These are phyloP conservation scores for Amanita exitialis DNA, from an alignment of 768 basidiomycete species.

Conservation along the genomic window DNA sequence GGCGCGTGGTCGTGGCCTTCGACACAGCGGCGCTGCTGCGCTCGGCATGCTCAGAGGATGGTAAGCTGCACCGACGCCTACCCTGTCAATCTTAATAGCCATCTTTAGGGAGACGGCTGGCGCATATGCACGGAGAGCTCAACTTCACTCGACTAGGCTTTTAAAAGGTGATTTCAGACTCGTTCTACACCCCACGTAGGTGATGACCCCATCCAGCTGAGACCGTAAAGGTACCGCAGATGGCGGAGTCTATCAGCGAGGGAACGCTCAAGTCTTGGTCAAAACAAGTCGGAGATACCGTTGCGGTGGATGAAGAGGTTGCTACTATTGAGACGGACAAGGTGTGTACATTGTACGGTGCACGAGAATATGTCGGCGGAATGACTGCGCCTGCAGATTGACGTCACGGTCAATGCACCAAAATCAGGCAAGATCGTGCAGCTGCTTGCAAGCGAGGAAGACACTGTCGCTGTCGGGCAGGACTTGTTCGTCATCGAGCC, in stretches of 20 bases:
- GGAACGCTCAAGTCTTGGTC: conserved; percentile 93
- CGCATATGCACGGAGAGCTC: conserved; percentile 37
- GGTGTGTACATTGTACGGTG: conserved; percentile 32
- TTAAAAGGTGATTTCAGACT: conserved; percentile 46
- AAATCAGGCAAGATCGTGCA: conserved; percentile 81
- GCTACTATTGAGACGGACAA: conserved; percentile 99
- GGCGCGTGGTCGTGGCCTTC: conserved; percentile 49
- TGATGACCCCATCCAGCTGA: conserved; percentile 38
- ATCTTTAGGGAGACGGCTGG: conserved; percentile 34
- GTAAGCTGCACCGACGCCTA: conserved; percentile 21
- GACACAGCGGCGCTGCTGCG: conserved; percentile 21
- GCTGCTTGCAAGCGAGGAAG: conserved; percentile 82
- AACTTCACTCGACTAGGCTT: conserved; percentile 63
- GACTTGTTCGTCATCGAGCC: conserved; percentile 88
- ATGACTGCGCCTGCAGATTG: conserved; percentile 50
- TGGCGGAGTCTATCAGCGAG: conserved; percentile 98
- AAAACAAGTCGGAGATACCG: conserved; percentile 87
- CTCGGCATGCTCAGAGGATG: conserved; percentile 33
- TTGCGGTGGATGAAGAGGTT: conserved; percentile 89
- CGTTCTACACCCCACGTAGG: neutral
- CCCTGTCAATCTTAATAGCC: conserved; percentile 6
- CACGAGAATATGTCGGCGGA: conserved; percentile 2
- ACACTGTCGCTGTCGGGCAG: conserved; percentile 91
- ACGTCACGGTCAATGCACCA: conserved; percentile 94
- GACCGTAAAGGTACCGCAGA: conserved; percentile 91